Evolutionary conservation across 1,284 basidiomycete genomes (phyloP).

Genomic region (Pyrrhoderma lamaoense): DNA sequence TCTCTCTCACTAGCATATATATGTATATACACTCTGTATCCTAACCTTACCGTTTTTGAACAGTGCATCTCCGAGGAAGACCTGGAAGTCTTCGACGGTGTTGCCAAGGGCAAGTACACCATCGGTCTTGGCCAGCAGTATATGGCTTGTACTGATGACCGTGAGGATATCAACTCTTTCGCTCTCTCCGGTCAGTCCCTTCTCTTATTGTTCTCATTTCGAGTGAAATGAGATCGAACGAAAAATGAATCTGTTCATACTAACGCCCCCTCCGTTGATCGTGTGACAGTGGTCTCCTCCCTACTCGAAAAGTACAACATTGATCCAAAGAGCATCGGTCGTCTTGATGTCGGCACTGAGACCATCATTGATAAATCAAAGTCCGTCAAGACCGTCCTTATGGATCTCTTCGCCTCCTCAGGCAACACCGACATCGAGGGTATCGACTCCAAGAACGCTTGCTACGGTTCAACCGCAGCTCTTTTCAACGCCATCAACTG

Average conservation of each 20-base stretch:
- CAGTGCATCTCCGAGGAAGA: slow-evolving; percentile 94
- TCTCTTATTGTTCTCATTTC: slow-evolving; percentile 1
- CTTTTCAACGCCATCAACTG: slow-evolving; percentile 98
- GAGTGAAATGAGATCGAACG: neutral
- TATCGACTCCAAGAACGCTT: slow-evolving; percentile 98
- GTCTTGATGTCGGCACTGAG: slow-evolving; percentile 97
- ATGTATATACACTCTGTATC: slow-evolving; percentile 26
- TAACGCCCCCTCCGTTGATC: neutral
- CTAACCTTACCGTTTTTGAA: slow-evolving; percentile 8
- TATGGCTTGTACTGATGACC: slow-evolving; percentile 97
- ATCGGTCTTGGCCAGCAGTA: slow-evolving; percentile 97
- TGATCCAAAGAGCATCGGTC: slow-evolving; percentile 93
- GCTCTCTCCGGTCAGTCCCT: slow-evolving; percentile 77
- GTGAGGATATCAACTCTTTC: slow-evolving; percentile 99
- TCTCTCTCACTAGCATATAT: slow-evolving; percentile 1
- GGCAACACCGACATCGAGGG: slow-evolving; percentile 98
- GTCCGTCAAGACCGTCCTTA: slow-evolving; percentile 96
- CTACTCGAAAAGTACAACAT: slow-evolving; percentile 94
- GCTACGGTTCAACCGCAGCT: slow-evolving; percentile 97
- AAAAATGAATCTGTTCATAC: slow-evolving; percentile 2
- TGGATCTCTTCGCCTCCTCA: slow-evolving; percentile 90
- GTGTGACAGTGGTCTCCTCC: slow-evolving; percentile 62
- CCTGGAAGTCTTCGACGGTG: slow-evolving; percentile 93
- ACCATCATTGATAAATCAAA: slow-evolving; percentile 99
- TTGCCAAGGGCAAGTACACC: slow-evolving; percentile 96